Conservation (phyloP, 208 protist genomes). For the Crithidia acanthocephali region DNA sequence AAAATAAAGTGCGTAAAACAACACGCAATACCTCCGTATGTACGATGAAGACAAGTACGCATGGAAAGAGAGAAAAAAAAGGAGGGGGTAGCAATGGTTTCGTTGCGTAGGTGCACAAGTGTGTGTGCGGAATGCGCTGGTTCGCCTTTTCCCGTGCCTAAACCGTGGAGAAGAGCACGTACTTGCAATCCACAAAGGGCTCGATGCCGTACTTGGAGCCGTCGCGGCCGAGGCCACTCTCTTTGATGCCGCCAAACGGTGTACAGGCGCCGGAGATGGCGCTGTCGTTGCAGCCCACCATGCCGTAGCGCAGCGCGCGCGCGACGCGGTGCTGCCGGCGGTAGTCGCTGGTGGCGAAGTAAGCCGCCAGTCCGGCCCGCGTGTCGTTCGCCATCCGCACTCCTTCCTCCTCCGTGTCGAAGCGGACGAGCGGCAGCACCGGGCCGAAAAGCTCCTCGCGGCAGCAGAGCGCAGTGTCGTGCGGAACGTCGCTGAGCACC, state of each 20-base stretch:
- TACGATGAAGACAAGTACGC: no score
- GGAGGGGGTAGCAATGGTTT: not conserved
- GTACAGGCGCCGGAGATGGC: constrained; percentile 54
- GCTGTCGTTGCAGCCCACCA: constrained; percentile 87
- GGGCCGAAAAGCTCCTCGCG: constrained; percentile 93
- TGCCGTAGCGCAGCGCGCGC: constrained; percentile 76
- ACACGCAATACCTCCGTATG: no score
- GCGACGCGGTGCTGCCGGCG: constrained; percentile 63
- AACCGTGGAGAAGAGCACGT: constrained; percentile 70
- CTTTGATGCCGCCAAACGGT: constrained; percentile 93
- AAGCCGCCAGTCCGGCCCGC: constrained; percentile 73
- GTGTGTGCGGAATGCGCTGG: not conserved
- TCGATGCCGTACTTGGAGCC: constrained; percentile 92
- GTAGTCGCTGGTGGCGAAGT: constrained; percentile 83
- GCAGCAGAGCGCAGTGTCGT: constrained; percentile 60
- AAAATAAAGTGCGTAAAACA: not conserved
- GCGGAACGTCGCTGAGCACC: constrained; percentile 68
- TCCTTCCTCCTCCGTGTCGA: constrained; percentile 74
- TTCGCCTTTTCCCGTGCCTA: no score
- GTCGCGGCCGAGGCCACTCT: constrained; percentile 89
- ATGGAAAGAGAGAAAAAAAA: constrained; percentile 2
- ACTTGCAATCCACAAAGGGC: constrained; percentile 86
- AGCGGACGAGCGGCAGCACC: constrained; percentile 76
- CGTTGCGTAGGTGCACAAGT: not conserved
- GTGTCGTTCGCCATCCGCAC: constrained; percentile 82